Base-by-base conservation (phyloP, 371 early-diverging fungal species). In the Lichtheimia corymbifera region DNA sequence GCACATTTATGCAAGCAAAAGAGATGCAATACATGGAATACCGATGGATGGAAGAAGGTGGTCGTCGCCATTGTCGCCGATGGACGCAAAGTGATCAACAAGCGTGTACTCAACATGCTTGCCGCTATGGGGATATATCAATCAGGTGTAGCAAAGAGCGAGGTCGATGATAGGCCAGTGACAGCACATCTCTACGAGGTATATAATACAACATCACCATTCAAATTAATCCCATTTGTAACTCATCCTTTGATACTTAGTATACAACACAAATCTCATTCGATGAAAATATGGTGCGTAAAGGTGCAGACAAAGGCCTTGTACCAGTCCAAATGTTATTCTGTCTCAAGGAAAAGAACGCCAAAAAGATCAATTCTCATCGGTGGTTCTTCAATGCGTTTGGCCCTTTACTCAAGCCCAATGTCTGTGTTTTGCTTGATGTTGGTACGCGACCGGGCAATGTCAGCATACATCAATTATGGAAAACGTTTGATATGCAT, bases 361-460 rank as follows among this genome's bases (percentile, higher is more conserved):
- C 88, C 7, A 94, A 93, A 72, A 94, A 94, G 68, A 87, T 94
- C 72, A 94, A 94, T 71, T 89, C 90, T 0, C 93, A 94, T 71
- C 80, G 92, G 17, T 94, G 93, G 93, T 91, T 92, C 74, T 94
- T 92, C 67, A 88, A 88, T 58, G 91, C 91, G 1, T 87, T 93
- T 65, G 89, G 86, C 3, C 74, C 77, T 0, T 50, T 83, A 27
- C 64, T 93, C 44, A 74, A 87, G 13, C 94, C 94, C 5, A 83
- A 88, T 50, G 84, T 92, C 15, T 91, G 92, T 64, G 73, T 93
- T 20, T 65, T 93, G 40, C 62, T 93, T 6, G 94, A 93, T 66
- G 89, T 88, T 15, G 91, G 91, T 22, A 90, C 91, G 7, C 61
- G 82, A 9, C 91, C 91, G 11, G 77, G 80, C 47, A 70, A 80